Conservation (phyloP, 148 eudicot species). For the Salicornia ramosissima region DNA sequence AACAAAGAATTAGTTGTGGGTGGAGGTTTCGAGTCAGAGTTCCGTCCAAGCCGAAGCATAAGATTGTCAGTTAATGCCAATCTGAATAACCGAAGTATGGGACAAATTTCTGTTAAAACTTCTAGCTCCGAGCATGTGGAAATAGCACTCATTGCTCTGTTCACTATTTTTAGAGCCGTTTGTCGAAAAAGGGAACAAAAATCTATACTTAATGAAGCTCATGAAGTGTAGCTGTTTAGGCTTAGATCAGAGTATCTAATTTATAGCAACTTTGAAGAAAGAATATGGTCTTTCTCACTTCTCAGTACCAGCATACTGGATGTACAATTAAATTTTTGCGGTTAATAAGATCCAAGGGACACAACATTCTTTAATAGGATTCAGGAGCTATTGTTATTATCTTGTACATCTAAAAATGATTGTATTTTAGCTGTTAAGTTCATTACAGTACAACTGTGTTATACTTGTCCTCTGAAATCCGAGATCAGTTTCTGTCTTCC, state of each 20-base stretch:
- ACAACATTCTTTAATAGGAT: conserved; percentile 2
- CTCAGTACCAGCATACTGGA: background rate
- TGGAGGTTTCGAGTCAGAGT: conserved; percentile 61
- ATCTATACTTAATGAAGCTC: conserved; percentile 24
- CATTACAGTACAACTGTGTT: conserved; percentile 6
- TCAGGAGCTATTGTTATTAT: conserved; percentile 12
- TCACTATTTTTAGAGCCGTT: conserved; percentile 53
- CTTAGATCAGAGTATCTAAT: conserved; percentile 14
- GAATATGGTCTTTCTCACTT: background rate
- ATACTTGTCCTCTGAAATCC: background rate
- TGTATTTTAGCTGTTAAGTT: background rate
- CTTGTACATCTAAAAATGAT: background rate
- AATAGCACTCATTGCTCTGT: conserved; percentile 58
- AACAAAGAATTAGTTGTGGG: conserved; percentile 71
- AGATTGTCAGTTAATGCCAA: conserved; percentile 58
- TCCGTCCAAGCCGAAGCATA: conserved; percentile 59
- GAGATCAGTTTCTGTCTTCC: background rate
- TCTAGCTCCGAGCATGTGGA: conserved; percentile 73
- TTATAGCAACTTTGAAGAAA: background rate
- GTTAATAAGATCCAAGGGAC: background rate
- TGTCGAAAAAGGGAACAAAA: conserved; percentile 32
- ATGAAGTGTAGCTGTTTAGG: conserved; percentile 34
- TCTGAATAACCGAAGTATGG: conserved; percentile 71
- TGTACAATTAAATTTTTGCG: background rate
- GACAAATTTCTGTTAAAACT: conserved; percentile 56